Evolutionary conservation across 192 early-diverging fungal species (phyloP).

Genomic region (Backusella mclennaniae): DNA sequence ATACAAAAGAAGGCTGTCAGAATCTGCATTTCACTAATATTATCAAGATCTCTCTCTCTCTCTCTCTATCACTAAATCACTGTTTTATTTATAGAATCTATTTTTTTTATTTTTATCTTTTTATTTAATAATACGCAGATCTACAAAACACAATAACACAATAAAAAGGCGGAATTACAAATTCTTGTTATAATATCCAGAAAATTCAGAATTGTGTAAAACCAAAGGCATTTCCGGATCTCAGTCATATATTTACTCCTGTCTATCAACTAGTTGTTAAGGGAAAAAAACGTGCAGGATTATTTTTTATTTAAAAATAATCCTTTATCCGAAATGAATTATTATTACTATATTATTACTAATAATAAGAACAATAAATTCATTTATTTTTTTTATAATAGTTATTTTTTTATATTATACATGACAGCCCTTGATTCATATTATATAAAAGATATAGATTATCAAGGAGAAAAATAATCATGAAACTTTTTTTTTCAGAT

Average conservation of each 20-base stretch:
- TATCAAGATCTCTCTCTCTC: too few relatives aligned
- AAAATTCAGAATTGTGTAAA: not conserved
- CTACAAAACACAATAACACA: not conserved
- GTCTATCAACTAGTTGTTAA: not conserved
- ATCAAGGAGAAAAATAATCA: not conserved
- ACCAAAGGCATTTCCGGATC: not conserved
- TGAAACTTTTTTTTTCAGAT: not conserved
- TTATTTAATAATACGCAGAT: not conserved
- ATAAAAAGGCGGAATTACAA: not conserved
- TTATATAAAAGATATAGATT: not conserved
- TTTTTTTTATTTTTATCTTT: not conserved
- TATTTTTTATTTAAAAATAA: not conserved
- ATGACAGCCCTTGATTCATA: not conserved
- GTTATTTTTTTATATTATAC: not conserved
- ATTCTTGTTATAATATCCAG: not conserved
- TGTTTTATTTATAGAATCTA: not conserved
- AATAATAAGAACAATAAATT: not conserved
- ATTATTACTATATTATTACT: not conserved
- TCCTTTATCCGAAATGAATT: slow-evolving; percentile 5
- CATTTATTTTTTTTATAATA: not conserved
- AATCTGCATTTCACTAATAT: too few relatives aligned
- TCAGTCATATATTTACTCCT: not conserved
- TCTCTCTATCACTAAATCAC: not conserved
- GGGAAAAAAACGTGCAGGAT: slow-evolving; percentile 3
- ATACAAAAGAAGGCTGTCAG: not conserved